phyloP scores from a whole-genome alignment of 1,139 yeast genomes.

The Saccharomyces hybrid region DNA sequence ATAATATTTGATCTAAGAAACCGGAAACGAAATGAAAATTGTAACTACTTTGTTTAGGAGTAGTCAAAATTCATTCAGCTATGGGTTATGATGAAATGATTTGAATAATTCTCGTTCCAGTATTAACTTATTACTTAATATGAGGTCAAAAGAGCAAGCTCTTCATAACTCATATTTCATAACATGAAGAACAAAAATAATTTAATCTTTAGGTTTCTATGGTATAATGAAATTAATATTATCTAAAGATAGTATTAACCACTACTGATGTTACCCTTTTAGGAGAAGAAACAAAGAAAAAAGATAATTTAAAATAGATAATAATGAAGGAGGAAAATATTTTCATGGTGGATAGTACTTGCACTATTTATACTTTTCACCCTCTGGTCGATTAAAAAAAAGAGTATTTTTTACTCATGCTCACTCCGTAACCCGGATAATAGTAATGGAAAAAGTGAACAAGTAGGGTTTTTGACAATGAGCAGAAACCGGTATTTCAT shows the following conservation, averaged over 20 bases:
- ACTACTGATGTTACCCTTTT: conserved; percentile 34
- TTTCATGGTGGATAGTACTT: background rate
- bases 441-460: background rate
- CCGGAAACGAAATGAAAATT: conserved; percentile 68
- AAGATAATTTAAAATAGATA: background rate
- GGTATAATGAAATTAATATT: conserved; percentile 35
- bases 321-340: background rate
- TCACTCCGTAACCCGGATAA: background rate
- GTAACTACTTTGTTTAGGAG: conserved; percentile 45
- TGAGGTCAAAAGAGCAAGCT: conserved; percentile 4
- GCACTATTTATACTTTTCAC: conserved; percentile 3
- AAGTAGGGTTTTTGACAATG: background rate
- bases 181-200: conserved; percentile 20
- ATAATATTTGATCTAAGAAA: conserved; percentile 49
- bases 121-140: conserved; percentile 27
- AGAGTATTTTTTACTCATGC: background rate
- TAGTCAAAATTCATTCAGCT: conserved; percentile 34
- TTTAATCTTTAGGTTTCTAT: conserved; percentile 47
- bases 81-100: conserved; percentile 30
- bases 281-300: conserved; percentile 7
- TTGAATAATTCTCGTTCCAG: conserved; percentile 28
- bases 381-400: background rate
- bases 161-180: conserved; percentile 6
- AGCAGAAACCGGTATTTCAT: background rate
- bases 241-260: conserved; percentile 37